These are phyloP conservation scores for Ceratocystis colombiana DNA, from an alignment of 2,329 filamentous ascomycete species.

Conservation along the genomic window DNA sequence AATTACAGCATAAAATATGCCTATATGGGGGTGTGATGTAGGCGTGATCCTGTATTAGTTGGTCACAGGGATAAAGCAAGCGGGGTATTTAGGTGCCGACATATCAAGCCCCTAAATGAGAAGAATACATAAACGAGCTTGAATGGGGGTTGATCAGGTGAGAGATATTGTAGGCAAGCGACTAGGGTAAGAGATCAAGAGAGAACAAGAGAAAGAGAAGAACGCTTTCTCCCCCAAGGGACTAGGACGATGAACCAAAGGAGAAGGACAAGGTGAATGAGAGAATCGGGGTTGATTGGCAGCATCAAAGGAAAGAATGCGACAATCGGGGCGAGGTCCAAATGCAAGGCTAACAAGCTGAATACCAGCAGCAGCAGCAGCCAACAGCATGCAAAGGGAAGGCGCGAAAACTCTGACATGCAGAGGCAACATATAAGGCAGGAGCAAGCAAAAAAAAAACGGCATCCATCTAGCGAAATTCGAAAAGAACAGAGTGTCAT, in stretches of 20 bases:
- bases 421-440: neutral
- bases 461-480: neutral
- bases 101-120: conserved; percentile 4
- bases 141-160: neutral
- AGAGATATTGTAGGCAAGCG: neutral
- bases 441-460: neutral
- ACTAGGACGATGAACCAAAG: neutral
- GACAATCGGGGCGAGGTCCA: neutral
- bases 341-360: neutral
- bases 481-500: conserved; percentile 12
- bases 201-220: neutral
- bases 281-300: neutral
- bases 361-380: neutral
- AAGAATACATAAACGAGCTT: conserved; percentile 1
- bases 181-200: neutral
- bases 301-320: neutral
- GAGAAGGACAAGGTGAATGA: neutral
- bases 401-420: conserved; percentile 3
- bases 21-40: neutral
- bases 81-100: conserved; percentile 2
- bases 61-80: neutral
- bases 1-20: neutral
- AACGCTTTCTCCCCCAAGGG: neutral
- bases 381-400: neutral
- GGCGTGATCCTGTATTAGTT: conserved; percentile 11